Percentiles rank a stretch among this genome's conserved stretches.
Conservation (phyloP, 202 grass and related monocot genomes). For the Panicum virgatum region DNA sequence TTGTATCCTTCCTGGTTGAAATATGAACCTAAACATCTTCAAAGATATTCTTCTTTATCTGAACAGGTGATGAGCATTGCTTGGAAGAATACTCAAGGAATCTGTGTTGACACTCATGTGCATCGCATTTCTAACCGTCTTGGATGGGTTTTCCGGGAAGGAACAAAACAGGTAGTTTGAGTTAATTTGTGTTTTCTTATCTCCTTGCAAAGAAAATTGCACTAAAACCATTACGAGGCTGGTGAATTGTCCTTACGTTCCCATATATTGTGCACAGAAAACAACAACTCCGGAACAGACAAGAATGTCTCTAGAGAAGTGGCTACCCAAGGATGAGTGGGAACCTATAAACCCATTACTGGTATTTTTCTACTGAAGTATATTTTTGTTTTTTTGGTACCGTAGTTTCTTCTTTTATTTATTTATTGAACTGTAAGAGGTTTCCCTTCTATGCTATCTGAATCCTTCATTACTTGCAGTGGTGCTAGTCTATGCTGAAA, state of each 20-base stretch:
- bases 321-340: constrained; percentile 97
- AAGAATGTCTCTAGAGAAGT: constrained; percentile 84
- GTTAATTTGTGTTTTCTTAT: neutral
- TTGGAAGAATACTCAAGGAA: constrained; percentile 97
- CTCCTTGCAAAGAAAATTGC: neutral
- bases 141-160: constrained; percentile 77
- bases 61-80: constrained; percentile 87
- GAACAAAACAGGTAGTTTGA: constrained; percentile 70
- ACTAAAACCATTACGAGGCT: neutral
- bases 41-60: constrained; percentile 16
- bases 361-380: constrained; percentile 48
- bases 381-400: neutral
- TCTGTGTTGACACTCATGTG: constrained; percentile 96
- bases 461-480: constrained; percentile 1
- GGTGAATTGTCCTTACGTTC: neutral
- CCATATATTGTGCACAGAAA: constrained; percentile 59
- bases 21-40: constrained; percentile 17
- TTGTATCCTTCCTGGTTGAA: neutral
- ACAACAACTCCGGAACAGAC: constrained; percentile 85
- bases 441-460: neutral
- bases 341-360: constrained; percentile 84
- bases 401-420: neutral
- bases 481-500: constrained; percentile 19
- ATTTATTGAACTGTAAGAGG: neutral
- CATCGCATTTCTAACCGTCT: constrained; percentile 98